phyloP scores from a whole-genome alignment of 257 asterid species.

The Plantago elongata region DNA sequence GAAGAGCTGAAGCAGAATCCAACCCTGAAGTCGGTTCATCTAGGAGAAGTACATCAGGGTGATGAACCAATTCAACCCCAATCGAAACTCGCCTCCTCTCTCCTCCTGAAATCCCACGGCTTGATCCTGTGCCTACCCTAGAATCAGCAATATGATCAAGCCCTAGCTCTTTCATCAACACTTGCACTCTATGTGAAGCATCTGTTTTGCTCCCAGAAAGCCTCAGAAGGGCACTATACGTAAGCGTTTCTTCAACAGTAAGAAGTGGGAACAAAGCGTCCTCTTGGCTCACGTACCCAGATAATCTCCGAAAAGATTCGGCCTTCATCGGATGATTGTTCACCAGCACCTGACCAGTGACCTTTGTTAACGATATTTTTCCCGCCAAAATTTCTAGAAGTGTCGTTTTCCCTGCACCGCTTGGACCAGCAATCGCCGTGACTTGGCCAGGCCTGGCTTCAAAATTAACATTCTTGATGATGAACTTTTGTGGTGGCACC shows the following conservation, averaged over 20 bases:
- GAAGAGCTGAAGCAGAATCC: constrained; percentile 82
- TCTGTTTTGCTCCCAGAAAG: constrained; percentile 37
- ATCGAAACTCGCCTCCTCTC: constrained; percentile 80
- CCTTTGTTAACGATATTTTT: constrained; percentile 33
- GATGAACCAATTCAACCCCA: constrained; percentile 76
- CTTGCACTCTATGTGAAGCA: constrained; percentile 34
- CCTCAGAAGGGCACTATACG: constrained; percentile 64
- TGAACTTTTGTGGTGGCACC: constrained; percentile 26
- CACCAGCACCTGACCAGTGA: constrained; percentile 54
- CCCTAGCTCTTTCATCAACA: constrained; percentile 62
- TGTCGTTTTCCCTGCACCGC: constrained; percentile 90
- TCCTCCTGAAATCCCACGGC: constrained; percentile 72
- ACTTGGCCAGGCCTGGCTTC: constrained; percentile 65
- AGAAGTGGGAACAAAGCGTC: constrained; percentile 78
- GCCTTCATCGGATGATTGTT: constrained; percentile 37
- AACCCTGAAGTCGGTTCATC: constrained; percentile 91
- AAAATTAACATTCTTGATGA: constrained; percentile 55
- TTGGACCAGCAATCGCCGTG: constrained; percentile 89
- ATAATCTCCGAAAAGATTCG: constrained; percentile 39
- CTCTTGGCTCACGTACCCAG: constrained; percentile 74
- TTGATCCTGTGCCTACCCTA: constrained; percentile 54
- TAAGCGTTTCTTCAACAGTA: constrained; percentile 71
- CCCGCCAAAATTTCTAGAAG: constrained; percentile 75
- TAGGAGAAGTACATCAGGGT: constrained; percentile 57
- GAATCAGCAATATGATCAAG: constrained; percentile 53